A percentile compares a stretch with the other conserved stretches of the same genome.
Conservation (phyloP, 768 basidiomycete species). For the Inosperma sp. region DNA sequence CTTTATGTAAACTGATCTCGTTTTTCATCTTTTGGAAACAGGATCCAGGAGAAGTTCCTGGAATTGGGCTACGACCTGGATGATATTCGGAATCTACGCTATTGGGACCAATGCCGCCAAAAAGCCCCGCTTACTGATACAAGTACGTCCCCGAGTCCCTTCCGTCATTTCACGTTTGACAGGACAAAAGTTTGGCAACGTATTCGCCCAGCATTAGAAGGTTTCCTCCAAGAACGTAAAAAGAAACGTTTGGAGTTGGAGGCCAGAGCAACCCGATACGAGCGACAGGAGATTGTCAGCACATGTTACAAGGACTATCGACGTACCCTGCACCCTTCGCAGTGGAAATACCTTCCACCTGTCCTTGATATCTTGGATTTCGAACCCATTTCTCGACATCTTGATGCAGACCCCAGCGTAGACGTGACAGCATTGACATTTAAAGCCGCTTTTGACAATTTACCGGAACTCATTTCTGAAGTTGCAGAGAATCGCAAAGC, state of each 20-base stretch:
- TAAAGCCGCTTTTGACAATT: not conserved
- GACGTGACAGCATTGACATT: not conserved
- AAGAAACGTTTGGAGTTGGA: not conserved
- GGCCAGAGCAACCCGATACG: not conserved
- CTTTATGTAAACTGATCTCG: not conserved
- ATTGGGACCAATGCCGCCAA: not conserved
- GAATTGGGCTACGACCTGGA: not conserved
- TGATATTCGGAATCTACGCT: not conserved
- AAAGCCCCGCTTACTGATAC: conserved; percentile 22
- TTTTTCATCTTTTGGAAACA: not conserved
- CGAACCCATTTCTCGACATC: not conserved
- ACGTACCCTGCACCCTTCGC: conserved; percentile 18
- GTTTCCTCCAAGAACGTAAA: not conserved
- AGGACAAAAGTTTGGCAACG: not conserved
- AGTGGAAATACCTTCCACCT: conserved; percentile 23
- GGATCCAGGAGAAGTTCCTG: conserved; percentile 1
- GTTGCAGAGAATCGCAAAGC: not conserved
- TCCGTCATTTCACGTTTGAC: not conserved
- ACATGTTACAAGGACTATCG: conserved; percentile 18
- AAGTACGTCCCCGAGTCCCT: conserved; percentile 12
- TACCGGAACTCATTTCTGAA: not conserved
- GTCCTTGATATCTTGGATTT: conserved; percentile 8
- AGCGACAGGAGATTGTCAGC: conserved; percentile 9
- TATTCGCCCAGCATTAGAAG: not conserved
- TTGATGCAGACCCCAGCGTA: not conserved